Base-by-base conservation (phyloP, 352 stramenopile species). In the Pythium angustatum region DNA sequence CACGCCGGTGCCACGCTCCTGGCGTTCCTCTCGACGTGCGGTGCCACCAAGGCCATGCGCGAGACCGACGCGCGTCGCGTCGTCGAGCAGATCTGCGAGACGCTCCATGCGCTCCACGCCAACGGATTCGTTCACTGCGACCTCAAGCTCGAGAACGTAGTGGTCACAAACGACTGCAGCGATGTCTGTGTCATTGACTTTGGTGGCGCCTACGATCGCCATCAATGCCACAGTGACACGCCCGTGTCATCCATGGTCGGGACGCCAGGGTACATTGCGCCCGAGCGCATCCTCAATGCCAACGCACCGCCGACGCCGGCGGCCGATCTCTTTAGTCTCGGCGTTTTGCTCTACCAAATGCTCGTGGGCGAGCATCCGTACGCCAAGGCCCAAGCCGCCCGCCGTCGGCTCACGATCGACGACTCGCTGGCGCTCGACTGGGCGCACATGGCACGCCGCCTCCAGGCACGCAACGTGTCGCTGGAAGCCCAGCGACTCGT, bases 121-220 rank as follows among this genome's bases (percentile, higher is more conserved):
- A 69, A 96, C 4, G 93, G 87, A 12, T 75, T 99, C 22, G 81
- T 99, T 21, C 97, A 99, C 79, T 98, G 94, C 70, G 97, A 99
- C 68, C 72, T 99, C 33, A 99, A 99, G 76, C 96, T 98, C 31
- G 97, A 99, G 69, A 98, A 98, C 74, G 91, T 98, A 41, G 65
- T 98, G 10, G 44, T 88, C 38, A 69, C 64, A 1, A 68, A 48
- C 15, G 27, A 81, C 54, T n/a, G n/a, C n/a, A 47, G 48, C 21
- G 50, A 68, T n/a, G 69, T 62, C 11, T 72, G 65, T 19, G 34
- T 89, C 44, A 88, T 91, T 41, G 82, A 91, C 66, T 89, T 91
- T 68, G 79, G 73, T 15, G 78, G 75, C 30, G 82, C 79, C 14
- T 85, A 70, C 40, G 74, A 87, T 28, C 21, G 43, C 71, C 10